Base-by-base conservation (phyloP, 148 eudicot genomes). In the Vaccinium myrtillus region DNA sequence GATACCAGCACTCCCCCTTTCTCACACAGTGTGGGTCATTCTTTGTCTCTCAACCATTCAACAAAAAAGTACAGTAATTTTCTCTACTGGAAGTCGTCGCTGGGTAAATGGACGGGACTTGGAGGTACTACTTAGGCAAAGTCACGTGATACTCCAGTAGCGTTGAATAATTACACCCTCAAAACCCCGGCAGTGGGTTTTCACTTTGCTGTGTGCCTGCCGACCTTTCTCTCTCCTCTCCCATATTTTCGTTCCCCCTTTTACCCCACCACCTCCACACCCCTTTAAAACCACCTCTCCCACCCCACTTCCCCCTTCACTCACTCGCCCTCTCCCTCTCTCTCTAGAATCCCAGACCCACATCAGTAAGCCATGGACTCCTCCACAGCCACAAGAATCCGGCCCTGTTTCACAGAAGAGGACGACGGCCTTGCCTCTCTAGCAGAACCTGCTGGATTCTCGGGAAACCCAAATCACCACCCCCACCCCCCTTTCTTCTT, bases 341-440 rank as follows among this genome's bases (percentile, higher is more conserved):
- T 43, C 6, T 43, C 46, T 5, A 43, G 5, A 43, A 43, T 43
- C 16, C 5, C n/a, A 14, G 63, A 15, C 63, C 63, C 63, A 58
- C 63, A 53, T 53, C 55, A 11, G 55, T 53, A 1, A 9, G 55
- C 11, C 39, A 74, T 91, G 93, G 92, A 90, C 46, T 5, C 6
- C 80, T 18, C 70, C 12, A 79, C 82, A 14, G 70, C 43, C 3
- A 50, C 55, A 11, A 84, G 77, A 78, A 84, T 43, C 6, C 46
- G 82, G 19, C 77, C 86, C 50, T 65, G 82, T 46, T 84, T 78
- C 82, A 30, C 65, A 0, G 77, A 51, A 23, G 82, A 78, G 46
- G 82, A 84, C 71, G 86, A 58, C 61, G 86, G 86, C 32, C 74
- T 84, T 4, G 86, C 77, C 50, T 84, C 86, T 55, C 48, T 84